A percentile compares a stretch with the other conserved stretches of the same genome.
Evolutionary conservation across 306 rosid genomes (phyloP).

Genomic region (Quercus mongolica): DNA sequence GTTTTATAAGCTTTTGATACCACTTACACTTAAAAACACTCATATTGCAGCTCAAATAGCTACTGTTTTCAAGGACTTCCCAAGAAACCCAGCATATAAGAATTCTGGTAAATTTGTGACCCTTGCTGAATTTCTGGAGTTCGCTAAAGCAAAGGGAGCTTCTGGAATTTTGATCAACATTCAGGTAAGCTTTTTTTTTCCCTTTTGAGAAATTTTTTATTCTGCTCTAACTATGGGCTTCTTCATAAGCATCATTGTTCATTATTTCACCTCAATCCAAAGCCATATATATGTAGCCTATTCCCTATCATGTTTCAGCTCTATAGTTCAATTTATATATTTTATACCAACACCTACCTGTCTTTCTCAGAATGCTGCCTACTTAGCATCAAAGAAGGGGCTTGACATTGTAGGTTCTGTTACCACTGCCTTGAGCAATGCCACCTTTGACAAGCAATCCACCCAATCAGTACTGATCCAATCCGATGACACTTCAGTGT

Average conservation of each 20-base stretch:
- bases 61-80: constrained; percentile 31
- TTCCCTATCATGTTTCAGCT: not conserved
- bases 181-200: constrained; percentile 26
- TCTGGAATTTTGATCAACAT: constrained; percentile 64
- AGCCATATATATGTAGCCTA: not conserved
- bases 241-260: not conserved
- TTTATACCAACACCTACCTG: not conserved
- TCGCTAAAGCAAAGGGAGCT: constrained; percentile 75
- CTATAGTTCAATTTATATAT: not conserved
- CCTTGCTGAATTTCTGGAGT: constrained; percentile 68
- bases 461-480: constrained; percentile 62
- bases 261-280: not conserved
- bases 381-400: constrained; percentile 69
- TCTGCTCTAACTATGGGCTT: not conserved
- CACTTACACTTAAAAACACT: not conserved
- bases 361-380: constrained; percentile 69
- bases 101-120: constrained; percentile 57
- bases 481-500: constrained; percentile 85
- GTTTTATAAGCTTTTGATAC: not conserved
- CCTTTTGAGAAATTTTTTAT: no score
- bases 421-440: constrained; percentile 51
- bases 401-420: constrained; percentile 67
- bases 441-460: constrained; percentile 67
- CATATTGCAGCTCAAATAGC: constrained; percentile 58
- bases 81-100: constrained; percentile 73